Conservation (phyloP, 805 yeast genomes). For the Allodekkera sacchari region DNA sequence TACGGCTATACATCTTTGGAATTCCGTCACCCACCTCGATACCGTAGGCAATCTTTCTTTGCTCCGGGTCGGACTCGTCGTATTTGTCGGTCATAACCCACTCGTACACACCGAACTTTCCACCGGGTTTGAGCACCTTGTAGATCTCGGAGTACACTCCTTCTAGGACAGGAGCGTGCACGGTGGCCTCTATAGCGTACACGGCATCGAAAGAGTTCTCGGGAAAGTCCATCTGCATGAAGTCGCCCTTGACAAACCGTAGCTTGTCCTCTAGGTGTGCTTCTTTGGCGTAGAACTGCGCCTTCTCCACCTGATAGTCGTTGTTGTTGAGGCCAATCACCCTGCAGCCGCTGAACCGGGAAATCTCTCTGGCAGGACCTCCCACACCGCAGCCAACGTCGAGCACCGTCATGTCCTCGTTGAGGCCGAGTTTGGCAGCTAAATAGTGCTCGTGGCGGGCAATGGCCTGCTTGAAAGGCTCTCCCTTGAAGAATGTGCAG, state of each 20-base stretch:
- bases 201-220: slow-evolving; percentile 90
- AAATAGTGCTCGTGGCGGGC: slow-evolving; percentile 97
- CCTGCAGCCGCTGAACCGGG: slow-evolving; percentile 80
- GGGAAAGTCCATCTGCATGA: slow-evolving; percentile 97
- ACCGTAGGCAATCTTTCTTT: slow-evolving; percentile 92
- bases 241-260: slow-evolving; percentile 90
- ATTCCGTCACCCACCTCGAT: slow-evolving; percentile 98
- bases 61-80: slow-evolving; percentile 80
- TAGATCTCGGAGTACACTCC: slow-evolving; percentile 93
- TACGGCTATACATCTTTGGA: slow-evolving; percentile 86
- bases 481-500: slow-evolving; percentile 88
- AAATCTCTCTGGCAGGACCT: slow-evolving; percentile 96
- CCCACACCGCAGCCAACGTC: slow-evolving; percentile 99
- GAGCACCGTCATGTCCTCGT: slow-evolving; percentile 75
- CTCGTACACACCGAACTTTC: slow-evolving; percentile 95
- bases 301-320: slow-evolving; percentile 93
- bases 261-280: slow-evolving; percentile 64
- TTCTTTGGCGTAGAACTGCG: slow-evolving; percentile 66
- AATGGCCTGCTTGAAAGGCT: slow-evolving; percentile 86
- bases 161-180: slow-evolving; percentile 92
- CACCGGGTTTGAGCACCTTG: slow-evolving; percentile 96
- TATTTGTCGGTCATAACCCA: slow-evolving; percentile 98
- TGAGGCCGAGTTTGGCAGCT: slow-evolving; percentile 77
- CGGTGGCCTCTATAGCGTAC: slow-evolving; percentile 97
- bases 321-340: slow-evolving; percentile 92